phyloP scores from a whole-genome alignment of 257 asterid species.

The Solanum piurae region DNA sequence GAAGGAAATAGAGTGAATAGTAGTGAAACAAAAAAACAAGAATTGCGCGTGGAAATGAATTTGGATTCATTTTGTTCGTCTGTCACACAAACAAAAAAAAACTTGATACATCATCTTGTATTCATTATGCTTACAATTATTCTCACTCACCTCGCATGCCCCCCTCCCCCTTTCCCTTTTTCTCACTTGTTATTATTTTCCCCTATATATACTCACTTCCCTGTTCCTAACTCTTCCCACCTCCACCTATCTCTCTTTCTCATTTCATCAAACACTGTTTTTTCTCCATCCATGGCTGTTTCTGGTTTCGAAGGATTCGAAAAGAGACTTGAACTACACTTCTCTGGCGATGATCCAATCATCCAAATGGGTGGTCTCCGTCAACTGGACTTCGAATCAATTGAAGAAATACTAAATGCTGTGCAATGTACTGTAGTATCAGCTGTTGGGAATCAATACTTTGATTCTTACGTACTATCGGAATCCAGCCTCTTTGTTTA shows the following conservation, averaged over 20 bases:
- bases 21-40: neutral
- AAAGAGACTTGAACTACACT: constrained; percentile 73
- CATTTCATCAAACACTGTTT: neutral
- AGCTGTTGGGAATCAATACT: constrained; percentile 61
- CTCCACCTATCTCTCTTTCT: constrained; percentile 16
- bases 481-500: constrained; percentile 86
- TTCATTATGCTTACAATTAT: constrained; percentile 85
- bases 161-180: neutral
- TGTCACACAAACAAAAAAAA: neutral
- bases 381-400: constrained; percentile 32
- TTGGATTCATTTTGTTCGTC: constrained; percentile 39
- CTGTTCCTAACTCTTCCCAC: constrained; percentile 43
- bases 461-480: constrained; percentile 75
- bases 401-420: constrained; percentile 62
- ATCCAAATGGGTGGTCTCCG: constrained; percentile 59
- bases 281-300: constrained; percentile 48
- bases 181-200: neutral
- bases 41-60: constrained; percentile 41
- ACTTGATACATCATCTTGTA: constrained; percentile 52
- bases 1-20: neutral
- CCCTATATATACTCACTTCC: constrained; percentile 43
- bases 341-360: constrained; percentile 62
- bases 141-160: constrained; percentile 31
- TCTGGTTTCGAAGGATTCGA: constrained; percentile 98
- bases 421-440: constrained; percentile 96